Percentiles rank a stretch among this genome's conserved stretches.
These are phyloP conservation scores for Aleurites moluccanus DNA, from an alignment of 441 rosid genomes.

Conservation along the genomic window DNA sequence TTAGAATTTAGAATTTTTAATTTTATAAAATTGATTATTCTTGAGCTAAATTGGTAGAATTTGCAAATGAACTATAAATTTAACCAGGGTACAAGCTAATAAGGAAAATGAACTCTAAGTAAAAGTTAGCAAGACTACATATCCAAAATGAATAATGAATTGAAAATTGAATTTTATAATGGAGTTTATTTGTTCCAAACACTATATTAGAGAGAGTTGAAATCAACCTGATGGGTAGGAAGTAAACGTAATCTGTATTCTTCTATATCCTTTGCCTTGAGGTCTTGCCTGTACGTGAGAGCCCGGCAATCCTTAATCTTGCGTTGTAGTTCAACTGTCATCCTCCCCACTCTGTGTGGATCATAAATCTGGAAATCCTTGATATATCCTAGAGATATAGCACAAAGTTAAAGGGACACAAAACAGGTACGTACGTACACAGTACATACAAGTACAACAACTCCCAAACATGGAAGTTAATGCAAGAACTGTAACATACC, in stretches of 20 bases:
- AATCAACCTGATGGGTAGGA: constrained; percentile 85
- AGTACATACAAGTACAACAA: neutral
- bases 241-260: constrained; percentile 61
- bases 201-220: neutral
- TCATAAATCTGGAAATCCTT: constrained; percentile 69
- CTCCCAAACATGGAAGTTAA: neutral
- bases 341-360: constrained; percentile 86
- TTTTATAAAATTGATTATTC: too few species aligned
- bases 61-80: too few species aligned
- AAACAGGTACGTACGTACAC: neutral
- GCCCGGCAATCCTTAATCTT: constrained; percentile 82
- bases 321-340: constrained; percentile 83
- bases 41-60: too few species aligned
- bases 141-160: too few species aligned
- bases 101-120: too few species aligned
- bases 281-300: constrained; percentile 83
- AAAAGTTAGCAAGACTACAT: too few species aligned
- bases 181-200: too few species aligned
- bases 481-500: neutral
- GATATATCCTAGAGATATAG: constrained; percentile 52
- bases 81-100: too few species aligned
- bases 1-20: too few species aligned
- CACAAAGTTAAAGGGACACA: neutral
- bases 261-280: constrained; percentile 78
- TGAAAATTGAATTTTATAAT: too few species aligned